Conservation (phyloP, 257 asterid genomes). For the Ilex aquifolium region DNA sequence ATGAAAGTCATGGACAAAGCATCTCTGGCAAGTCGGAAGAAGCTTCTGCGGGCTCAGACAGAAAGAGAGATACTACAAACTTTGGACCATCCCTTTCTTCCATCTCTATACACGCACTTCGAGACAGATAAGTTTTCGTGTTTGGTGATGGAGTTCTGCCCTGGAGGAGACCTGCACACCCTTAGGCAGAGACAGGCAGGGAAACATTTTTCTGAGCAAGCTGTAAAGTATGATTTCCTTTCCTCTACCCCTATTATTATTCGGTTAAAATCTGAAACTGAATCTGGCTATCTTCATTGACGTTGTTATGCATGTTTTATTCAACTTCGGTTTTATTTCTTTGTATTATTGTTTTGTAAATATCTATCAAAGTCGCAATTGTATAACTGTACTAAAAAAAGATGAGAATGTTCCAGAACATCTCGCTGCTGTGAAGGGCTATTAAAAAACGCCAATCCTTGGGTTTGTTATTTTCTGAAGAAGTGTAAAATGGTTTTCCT, state of each 20-base stretch:
- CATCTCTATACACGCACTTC: conserved; percentile 60
- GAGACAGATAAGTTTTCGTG: conserved; percentile 72
- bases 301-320: too few relatives aligned
- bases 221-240: conserved; percentile 43
- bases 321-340: too few relatives aligned
- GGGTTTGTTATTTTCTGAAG: too few relatives aligned
- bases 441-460: too few relatives aligned
- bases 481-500: too few relatives aligned
- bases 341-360: too few relatives aligned
- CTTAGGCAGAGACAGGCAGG: conserved; percentile 72
- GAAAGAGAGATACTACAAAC: conserved; percentile 69
- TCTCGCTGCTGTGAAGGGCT: too few relatives aligned
- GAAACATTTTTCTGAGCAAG: conserved; percentile 67
- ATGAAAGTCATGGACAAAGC: conserved; percentile 86
- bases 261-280: background rate
- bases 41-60: conserved; percentile 74
- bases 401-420: too few relatives aligned
- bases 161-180: conserved; percentile 72
- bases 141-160: conserved; percentile 80
- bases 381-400: too few relatives aligned
- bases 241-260: background rate
- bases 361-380: too few relatives aligned
- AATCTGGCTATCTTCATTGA: too few relatives aligned
- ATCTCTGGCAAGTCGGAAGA: conserved; percentile 76
- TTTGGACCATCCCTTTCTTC: conserved; percentile 78